phyloP scores from a whole-genome alignment of 2,329 filamentous ascomycete species.

The Fusarium robinianum region DNA sequence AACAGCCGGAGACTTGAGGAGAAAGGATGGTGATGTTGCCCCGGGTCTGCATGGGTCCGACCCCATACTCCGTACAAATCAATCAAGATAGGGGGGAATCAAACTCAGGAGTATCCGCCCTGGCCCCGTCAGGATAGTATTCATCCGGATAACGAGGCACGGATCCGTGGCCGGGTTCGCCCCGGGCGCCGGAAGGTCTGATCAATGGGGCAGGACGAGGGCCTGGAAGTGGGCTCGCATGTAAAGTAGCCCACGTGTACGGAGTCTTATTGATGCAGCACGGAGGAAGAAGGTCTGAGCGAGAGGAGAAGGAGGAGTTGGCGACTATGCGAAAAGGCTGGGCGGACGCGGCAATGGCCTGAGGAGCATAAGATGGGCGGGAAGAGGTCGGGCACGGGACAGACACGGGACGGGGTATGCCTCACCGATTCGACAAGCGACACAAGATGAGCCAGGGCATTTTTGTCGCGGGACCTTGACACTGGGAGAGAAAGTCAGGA shows the following conservation, averaged over 20 bases:
- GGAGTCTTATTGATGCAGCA: no score
- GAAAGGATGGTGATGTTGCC: no score
- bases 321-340: constrained; percentile 1
- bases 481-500: constrained; percentile 17
- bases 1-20: no score
- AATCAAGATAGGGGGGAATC: no score
- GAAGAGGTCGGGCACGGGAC: background rate
- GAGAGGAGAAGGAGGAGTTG: constrained; percentile 5
- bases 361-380: no score
- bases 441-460: constrained; percentile 4
- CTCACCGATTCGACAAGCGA: constrained; percentile 25
- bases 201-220: constrained; percentile 10
- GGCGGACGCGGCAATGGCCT: constrained; percentile 21
- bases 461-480: constrained; percentile 1
- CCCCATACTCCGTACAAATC: no score
- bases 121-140: no score
- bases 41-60: no score
- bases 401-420: constrained; percentile 15
- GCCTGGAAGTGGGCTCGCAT: constrained; percentile 17
- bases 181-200: background rate
- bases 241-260: constrained; percentile 14
- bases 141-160: no score
- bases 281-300: constrained; percentile 6
- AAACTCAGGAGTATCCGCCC: no score
- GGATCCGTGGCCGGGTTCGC: background rate